phyloP scores from a whole-genome alignment of 139 green algal species.

The Chlorella sp. region DNA sequence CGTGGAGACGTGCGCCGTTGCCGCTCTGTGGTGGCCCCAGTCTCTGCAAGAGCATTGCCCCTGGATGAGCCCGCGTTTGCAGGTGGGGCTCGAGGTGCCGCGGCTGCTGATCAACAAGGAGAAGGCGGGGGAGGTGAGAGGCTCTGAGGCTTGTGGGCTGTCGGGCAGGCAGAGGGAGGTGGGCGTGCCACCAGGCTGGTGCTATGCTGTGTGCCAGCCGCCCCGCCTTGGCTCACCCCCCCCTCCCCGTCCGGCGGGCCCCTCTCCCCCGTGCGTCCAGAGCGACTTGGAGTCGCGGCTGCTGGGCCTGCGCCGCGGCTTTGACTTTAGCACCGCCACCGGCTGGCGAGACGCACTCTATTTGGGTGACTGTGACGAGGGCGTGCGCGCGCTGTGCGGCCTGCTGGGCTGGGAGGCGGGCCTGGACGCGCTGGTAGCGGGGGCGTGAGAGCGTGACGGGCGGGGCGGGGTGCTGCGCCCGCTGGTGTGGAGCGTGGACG shows the following conservation, averaged over 20 bases:
- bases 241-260: no score
- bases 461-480: no score
- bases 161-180: no score
- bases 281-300: background rate
- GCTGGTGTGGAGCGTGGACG: no score
- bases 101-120: constrained; percentile 85
- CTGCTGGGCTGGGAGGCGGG: constrained; percentile 68
- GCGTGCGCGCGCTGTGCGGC: constrained; percentile 48
- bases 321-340: constrained; percentile 54
- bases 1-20: background rate
- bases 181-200: no score
- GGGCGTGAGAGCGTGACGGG: no score
- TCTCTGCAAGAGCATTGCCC: no score
- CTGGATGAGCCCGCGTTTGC: background rate
- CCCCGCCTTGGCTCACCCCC: no score
- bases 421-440: constrained; percentile 45
- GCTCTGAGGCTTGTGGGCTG: no score
- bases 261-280: no score
- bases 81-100: constrained; percentile 44
- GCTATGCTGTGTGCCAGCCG: no score
- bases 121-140: constrained; percentile 51
- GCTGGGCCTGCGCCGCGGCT: constrained; percentile 35
- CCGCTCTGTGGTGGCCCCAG: background rate
- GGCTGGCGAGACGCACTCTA: constrained; percentile 57
- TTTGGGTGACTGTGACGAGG: constrained; percentile 71